Base-by-base conservation (phyloP, 2,329 filamentous ascomycete species). In the Westerdykella aurantiaca region DNA sequence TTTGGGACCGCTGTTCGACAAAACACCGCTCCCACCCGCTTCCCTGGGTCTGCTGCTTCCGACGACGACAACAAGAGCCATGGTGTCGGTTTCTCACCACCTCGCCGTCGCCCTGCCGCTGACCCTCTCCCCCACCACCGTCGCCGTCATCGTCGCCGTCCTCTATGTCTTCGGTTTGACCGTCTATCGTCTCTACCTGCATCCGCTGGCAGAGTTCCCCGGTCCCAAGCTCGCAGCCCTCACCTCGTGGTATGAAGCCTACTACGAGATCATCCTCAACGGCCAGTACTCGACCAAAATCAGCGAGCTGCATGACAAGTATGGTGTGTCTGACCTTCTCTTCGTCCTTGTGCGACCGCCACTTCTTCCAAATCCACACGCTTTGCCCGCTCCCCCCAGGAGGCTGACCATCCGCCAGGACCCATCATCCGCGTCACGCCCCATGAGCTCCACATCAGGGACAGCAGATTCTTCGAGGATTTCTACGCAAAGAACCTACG, bases 121-220 rank as follows among this genome's bases (percentile, higher is more conserved):
- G 25, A 29, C 25, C 4, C 25, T 29, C 25, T 29, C 25, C 2
- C 25, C 25, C 25, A 12, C 11, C 25, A 29, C 25, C 25, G 25
- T 29, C 25, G 25, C 25, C 25, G 4, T 4, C 25, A 3, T 12
- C 25, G 25, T 29, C 11, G 25, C 25, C 4, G 9, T 48, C 23
- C 12, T 47, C 7, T 66, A 61, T 37, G 21, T 51, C 7, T 1
- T 51, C 21, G 54, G 47, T 13, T 49, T 62, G 38, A 42, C 42
- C 39, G 5, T 72, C 42, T 70, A 73, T 50, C 63, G 64, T 43
- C 57, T 71, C 16, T 71, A 64, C 53, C 61, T 73, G 37, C 70
- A 74, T 38, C 72, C 73, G 1, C 60, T 75, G 2, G 57, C 66
- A 35, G 66, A 64, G 35, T 72, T 69, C 48, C 72, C 72, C 1